These are phyloP conservation scores for Hypomontagnella monticulosa DNA, from an alignment of 495 filamentous ascomycete species.

Conservation along the genomic window DNA sequence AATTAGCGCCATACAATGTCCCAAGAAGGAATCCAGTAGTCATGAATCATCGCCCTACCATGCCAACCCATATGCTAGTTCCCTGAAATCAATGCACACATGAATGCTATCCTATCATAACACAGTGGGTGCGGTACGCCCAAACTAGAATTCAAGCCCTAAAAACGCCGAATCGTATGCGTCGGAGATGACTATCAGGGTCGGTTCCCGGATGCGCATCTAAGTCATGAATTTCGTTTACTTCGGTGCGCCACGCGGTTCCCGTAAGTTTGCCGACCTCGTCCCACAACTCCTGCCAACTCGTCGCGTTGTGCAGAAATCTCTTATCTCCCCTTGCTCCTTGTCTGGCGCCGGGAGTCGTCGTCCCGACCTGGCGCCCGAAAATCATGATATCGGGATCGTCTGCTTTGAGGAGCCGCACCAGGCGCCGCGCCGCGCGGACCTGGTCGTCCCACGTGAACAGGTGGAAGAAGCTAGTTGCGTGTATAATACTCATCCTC, in stretches of 20 bases:
- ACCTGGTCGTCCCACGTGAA: constrained; percentile 55
- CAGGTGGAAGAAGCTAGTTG: constrained; percentile 57
- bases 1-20: neutral
- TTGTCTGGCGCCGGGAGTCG: constrained; percentile 33
- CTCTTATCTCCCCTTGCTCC: constrained; percentile 41
- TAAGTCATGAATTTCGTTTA: constrained; percentile 41
- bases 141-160: constrained; percentile 16
- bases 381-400: constrained; percentile 51
- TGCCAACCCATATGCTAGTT: neutral
- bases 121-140: neutral
- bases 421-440: constrained; percentile 46
- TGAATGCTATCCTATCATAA: neutral
- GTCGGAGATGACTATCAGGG: constrained; percentile 27
- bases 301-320: constrained; percentile 55
- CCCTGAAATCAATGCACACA: neutral
- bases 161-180: constrained; percentile 40
- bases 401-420: constrained; percentile 48
- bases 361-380: constrained; percentile 56
- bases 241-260: constrained; percentile 54
- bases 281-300: constrained; percentile 57
- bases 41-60: too few relatives aligned
- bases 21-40: neutral
- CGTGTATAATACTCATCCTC: constrained; percentile 53
- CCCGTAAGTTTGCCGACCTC: constrained; percentile 54
- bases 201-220: constrained; percentile 12